A percentile compares a stretch with the other conserved stretches of the same genome.
phyloP scores from a whole-genome alignment of 345 rosid genomes.

The Erodium maritimum region DNA sequence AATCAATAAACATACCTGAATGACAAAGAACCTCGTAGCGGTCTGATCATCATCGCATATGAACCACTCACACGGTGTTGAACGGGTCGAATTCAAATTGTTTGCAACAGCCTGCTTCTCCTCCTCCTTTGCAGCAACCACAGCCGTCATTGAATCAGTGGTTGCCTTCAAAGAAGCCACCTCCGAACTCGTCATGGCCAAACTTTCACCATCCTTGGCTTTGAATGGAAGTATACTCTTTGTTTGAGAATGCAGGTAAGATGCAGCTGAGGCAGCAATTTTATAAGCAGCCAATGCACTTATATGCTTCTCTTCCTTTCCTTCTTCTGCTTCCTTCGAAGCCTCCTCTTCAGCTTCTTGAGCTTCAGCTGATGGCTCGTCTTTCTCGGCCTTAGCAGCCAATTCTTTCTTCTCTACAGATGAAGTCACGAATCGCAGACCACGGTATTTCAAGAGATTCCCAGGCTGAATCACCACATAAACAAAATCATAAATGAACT shows the following conservation, averaged over 20 bases:
- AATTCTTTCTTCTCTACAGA: constrained; percentile 56
- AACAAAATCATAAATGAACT: constrained; percentile 1
- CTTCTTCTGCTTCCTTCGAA: constrained; percentile 15
- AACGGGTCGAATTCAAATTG: constrained; percentile 56
- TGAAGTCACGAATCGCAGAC: constrained; percentile 59
- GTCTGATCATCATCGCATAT: constrained; percentile 71
- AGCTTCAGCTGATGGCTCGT: constrained; percentile 23
- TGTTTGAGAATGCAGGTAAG: constrained; percentile 67
- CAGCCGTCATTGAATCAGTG: constrained; percentile 91
- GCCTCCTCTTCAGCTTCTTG: constrained; percentile 22
- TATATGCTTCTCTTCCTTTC: constrained; percentile 25
- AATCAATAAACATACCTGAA: constrained; percentile 44
- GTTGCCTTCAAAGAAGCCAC: constrained; percentile 74
- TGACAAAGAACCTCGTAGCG: constrained; percentile 69
- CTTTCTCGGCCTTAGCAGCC: constrained; percentile 26
- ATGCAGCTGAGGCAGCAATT: constrained; percentile 76
- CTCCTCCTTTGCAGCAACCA: constrained; percentile 90
- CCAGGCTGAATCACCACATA: constrained; percentile 34
- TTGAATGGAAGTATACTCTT: constrained; percentile 52
- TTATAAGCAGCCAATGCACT: constrained; percentile 66
- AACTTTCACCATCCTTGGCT: constrained; percentile 4
- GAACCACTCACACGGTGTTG: constrained; percentile 95
- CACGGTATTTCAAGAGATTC: constrained; percentile 45
- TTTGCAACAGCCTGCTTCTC: constrained; percentile 96
- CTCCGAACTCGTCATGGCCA: constrained; percentile 28